Percentiles rank a stretch among this genome's conserved stretches.
Evolutionary conservation across 352 stramenopile species (phyloP).

Genomic region (Globisporangium heterothallicum): DNA sequence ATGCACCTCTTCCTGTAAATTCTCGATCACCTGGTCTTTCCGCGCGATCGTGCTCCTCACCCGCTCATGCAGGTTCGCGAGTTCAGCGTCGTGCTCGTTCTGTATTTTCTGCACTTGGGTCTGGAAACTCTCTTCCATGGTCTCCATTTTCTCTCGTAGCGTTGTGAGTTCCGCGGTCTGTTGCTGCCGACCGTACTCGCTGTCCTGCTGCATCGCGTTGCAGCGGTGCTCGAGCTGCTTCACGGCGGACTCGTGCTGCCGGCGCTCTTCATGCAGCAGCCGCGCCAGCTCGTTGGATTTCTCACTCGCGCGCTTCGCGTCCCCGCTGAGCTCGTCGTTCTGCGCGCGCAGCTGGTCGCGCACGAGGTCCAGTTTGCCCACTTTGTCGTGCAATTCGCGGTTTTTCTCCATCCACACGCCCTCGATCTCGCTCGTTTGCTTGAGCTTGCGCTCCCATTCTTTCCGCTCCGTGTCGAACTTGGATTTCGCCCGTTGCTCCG

Average conservation of each 20-base stretch:
- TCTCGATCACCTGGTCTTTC: constrained; percentile 63
- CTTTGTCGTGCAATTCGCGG: constrained; percentile 65
- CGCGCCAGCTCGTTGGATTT: constrained; percentile 46
- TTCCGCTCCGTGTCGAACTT: constrained; percentile 55
- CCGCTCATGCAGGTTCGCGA: constrained; percentile 63
- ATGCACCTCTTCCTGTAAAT: constrained; percentile 64
- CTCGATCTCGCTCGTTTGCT: constrained; percentile 74
- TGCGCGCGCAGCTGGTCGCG: constrained; percentile 43
- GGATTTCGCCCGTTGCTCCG: constrained; percentile 34
- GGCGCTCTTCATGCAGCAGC: constrained; percentile 56
- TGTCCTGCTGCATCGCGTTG: constrained; percentile 32
- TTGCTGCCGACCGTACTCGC: constrained; percentile 34
- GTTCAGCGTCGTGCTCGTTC: constrained; percentile 45
- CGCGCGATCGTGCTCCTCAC: constrained; percentile 58
- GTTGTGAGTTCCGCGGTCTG: constrained; percentile 33
- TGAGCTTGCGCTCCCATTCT: constrained; percentile 70
- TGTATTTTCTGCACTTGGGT: constrained; percentile 38
- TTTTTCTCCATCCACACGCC: constrained; percentile 86
- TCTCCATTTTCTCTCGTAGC: constrained; percentile 41
- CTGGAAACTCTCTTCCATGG: constrained; percentile 32
- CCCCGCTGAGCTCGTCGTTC: constrained; percentile 36
- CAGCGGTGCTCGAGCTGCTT: constrained; percentile 44
- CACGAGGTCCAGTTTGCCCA: constrained; percentile 38
- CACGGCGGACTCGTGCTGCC: constrained; percentile 33
- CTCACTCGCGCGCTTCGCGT: constrained; percentile 39